Base-by-base conservation (phyloP, 2,329 filamentous ascomycete species). In the Pochonia chlamydosporia region DNA sequence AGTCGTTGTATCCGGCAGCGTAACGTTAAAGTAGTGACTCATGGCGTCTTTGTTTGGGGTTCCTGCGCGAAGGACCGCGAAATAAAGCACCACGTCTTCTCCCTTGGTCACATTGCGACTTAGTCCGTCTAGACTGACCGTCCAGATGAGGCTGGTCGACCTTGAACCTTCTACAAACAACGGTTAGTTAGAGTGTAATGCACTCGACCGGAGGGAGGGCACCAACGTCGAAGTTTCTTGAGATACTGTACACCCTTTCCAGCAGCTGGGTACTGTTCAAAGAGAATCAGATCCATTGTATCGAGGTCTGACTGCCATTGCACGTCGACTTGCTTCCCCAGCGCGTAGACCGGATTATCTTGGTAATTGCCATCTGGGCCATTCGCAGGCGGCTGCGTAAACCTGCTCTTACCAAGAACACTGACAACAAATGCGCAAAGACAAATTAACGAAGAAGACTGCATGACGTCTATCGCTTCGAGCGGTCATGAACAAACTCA, bases 331-430 rank as follows among this genome's bases (percentile, higher is more conserved):
- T 54, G 54, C 21, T 60, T 49, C 13, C 54, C 54, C 6, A 52
- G 42, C 4, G 47, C 43, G 20, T 58, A 59, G 7, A 18, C 44
- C 1, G 59, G 56, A 40, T 60, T 59, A 24, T 61, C 56, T 40
- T 53, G 52, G 39, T 50, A 59, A 23, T 52, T 47, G 20, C 5
- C 23, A 16, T 28, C 18, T 6, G 25, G 40, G 9, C 40, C 40
- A 30, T 16, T 33, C 14, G 40, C 10, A 9, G 40, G 40, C 40
- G 40, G 40, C 18, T 43, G 40, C 1, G 28, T 31, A 6, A 43
- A 20, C 11, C 26, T 30, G 26, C 26, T 13, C 26, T 30, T n/a
- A n/a, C n/a, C n/a, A n/a, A n/a, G n/a, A n/a, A n/a, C n/a, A n/a
- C n/a, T n/a, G n/a, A n/a, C n/a, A n/a, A n/a, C n/a, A n/a, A n/a